Base-by-base conservation (phyloP, 441 rosid species). In the Croton setiger region DNA sequence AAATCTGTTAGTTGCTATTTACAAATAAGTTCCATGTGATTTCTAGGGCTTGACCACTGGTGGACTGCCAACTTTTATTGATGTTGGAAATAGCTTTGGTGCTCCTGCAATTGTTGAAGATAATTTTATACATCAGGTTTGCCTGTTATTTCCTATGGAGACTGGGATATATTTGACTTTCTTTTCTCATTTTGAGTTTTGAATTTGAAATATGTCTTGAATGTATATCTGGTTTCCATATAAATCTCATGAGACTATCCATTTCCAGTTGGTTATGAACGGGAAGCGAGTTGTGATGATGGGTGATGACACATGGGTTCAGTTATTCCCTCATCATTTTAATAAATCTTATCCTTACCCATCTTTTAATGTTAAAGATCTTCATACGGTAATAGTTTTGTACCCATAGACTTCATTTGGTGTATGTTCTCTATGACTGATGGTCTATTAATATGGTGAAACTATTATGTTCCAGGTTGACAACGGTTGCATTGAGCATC, bases 291-390 rank as follows among this genome's bases (percentile, higher is more conserved):
- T 91, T 56, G 81, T 92, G 74, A 86, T 92, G 96, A 92, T 95
- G 98, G 99, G 99, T 36, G 98, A 95, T 67, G 97, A 92, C 77
- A 92, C 98, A 39, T 92, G 97, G 99, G 79, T 84, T 44, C 96
- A 90, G 73, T 67, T 95, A 77, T 95, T 92, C 84, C 99, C 99
- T 63, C 63, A 86, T 71, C 99, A 95, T 72, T 92, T 95, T 69
- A 87, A 77, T 49, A 85, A 77, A 78, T 84, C 98, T 21, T 91
- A 83, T 82, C 98, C 99, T 37, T 93, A 82, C 80, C 98, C 98
- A 13, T 95, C 97, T 51, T 95, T 95, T 60, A 95, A 95, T 79
- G 98, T 92, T 65, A 92, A 95, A 72, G 98, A 92, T 79, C 91
- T 95, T 59, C 81, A 95, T 71, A 88, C 98, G 72, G 98, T 97